Percentiles rank a stretch among this genome's conserved stretches.
These are phyloP conservation scores for Xylariaceae sp. DNA, from an alignment of 2,329 filamentous ascomycete species.

Conservation along the genomic window DNA sequence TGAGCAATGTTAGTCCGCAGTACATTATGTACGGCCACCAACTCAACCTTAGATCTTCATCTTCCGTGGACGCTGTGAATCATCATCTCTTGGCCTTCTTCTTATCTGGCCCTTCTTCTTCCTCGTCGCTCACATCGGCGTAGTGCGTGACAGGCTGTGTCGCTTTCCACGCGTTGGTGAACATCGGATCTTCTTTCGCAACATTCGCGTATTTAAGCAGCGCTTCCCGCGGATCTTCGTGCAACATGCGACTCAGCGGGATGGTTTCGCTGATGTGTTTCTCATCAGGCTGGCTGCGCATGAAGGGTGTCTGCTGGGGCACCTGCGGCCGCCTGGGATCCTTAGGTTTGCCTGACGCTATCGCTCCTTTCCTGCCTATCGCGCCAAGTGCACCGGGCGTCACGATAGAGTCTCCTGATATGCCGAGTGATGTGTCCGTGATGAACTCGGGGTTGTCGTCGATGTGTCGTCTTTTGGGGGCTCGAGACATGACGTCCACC, in stretches of 20 bases:
- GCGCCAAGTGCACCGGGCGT: slow-evolving; percentile 60
- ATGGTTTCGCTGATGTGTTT: slow-evolving; percentile 86
- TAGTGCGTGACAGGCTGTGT: slow-evolving; percentile 93
- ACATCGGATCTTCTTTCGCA: slow-evolving; percentile 88
- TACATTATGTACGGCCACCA: neutral
- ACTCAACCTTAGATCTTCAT: neutral
- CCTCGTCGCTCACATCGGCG: slow-evolving; percentile 83
- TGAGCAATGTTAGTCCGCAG: neutral
- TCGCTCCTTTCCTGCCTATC: slow-evolving; percentile 65
- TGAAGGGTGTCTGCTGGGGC: slow-evolving; percentile 82
- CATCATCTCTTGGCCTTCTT: slow-evolving; percentile 56
- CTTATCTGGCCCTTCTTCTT: slow-evolving; percentile 68
- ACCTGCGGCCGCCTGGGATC: slow-evolving; percentile 86
- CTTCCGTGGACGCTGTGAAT: no score
- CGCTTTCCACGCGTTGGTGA: slow-evolving; percentile 88
- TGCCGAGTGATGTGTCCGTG: slow-evolving; percentile 75
- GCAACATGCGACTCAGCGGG: slow-evolving; percentile 85
- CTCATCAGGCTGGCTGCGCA: slow-evolving; percentile 85
- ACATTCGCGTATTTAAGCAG: slow-evolving; percentile 92
- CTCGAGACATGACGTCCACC: slow-evolving; percentile 84
- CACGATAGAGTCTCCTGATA: slow-evolving; percentile 80
- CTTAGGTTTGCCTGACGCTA: slow-evolving; percentile 69
- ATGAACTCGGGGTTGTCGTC: slow-evolving; percentile 89
- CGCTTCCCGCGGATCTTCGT: slow-evolving; percentile 93
- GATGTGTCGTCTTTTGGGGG: slow-evolving; percentile 90